Evolutionary conservation across 2,329 filamentous ascomycete species (phyloP), one percentile per base, ranked within the genome.

Genomic region (Pseudogymnoascus sp.): DNA sequence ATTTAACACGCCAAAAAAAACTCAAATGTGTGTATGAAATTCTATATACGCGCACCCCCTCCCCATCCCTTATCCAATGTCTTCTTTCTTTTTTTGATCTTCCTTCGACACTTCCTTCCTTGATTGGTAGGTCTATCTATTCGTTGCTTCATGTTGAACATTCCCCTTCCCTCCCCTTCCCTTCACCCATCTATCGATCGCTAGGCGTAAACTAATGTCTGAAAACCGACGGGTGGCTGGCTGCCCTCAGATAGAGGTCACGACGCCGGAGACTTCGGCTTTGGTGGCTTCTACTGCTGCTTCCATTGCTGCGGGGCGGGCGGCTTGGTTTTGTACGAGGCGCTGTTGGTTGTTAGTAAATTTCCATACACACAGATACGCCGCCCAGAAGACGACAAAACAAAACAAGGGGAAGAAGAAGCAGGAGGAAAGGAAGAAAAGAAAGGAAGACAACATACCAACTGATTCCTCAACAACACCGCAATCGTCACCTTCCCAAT

Each of bases 401-500:
- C 25, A 31, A 31, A 31, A 31, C 5, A 31, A 8, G 18, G 5
- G 11, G 25, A 31, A 31, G 28, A 31, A 5, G 21, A 7, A 12
- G 18, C 18, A 18, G 18, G 18, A 18, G 18, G 18, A 28, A 83
- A 88, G 78, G 3, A 42, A 18, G 8, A 9, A 18, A 5, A 18
- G 9, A 21, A 28, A 18, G 78, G 9, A 4, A 8, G 16, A 95
- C 90, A 21, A 56, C 46, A 28, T 34, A 56, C 46, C 72, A 97
- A 82, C 37, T 97, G 78, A 73, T 99, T 99, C 63, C 95, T 83
- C 71, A 97, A 79, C 64, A 99, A 78, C 36, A 97, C 88, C 14
- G 93, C 90, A 74, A 97, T 97, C 0, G 95, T 99, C 59, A 97
- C 93, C 80, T 97, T 99, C 70, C 95, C 95, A 68, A 97, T 96